These are phyloP conservation scores for Annulohypoxylon truncatum DNA, from an alignment of 2,329 filamentous ascomycete species.

Conservation along the genomic window DNA sequence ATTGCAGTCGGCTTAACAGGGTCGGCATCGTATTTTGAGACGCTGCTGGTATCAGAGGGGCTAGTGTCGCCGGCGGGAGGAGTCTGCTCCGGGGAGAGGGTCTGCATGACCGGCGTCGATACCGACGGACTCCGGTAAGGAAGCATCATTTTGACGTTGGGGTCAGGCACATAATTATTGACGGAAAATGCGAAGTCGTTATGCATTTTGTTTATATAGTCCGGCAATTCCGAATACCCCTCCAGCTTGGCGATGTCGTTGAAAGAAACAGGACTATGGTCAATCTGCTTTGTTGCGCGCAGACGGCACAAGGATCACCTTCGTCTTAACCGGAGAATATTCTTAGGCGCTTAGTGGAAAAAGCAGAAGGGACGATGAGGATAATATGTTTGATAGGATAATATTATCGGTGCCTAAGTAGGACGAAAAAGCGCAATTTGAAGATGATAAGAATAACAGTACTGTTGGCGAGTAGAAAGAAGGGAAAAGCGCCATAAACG, in stretches of 20 bases:
- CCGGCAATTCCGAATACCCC: not conserved
- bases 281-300: conserved; percentile 4
- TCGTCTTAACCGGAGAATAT: not conserved
- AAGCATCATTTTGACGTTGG: conserved; percentile 40
- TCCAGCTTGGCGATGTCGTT: conserved; percentile 4
- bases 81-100: conserved; percentile 33
- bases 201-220: conserved; percentile 38
- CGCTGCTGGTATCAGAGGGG: conserved; percentile 31
- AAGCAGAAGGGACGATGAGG: not conserved
- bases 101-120: conserved; percentile 40
- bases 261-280: not conserved
- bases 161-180: conserved; percentile 36
- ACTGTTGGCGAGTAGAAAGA: not conserved
- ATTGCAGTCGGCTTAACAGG: conserved; percentile 40
- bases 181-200: conserved; percentile 45
- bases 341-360: not conserved
- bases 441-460: not conserved
- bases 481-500: conserved; percentile 7
- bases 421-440: not conserved
- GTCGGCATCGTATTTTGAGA: conserved; percentile 38
- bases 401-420: not conserved
- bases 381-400: not conserved
- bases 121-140: conserved; percentile 39
- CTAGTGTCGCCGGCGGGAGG: conserved; percentile 41
- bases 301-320: conserved; percentile 8